Evolutionary conservation across 2,329 filamentous ascomycete species (phyloP), one percentile per base, ranked within the genome.

Genomic region (Trichoderma lentiforme): DNA sequence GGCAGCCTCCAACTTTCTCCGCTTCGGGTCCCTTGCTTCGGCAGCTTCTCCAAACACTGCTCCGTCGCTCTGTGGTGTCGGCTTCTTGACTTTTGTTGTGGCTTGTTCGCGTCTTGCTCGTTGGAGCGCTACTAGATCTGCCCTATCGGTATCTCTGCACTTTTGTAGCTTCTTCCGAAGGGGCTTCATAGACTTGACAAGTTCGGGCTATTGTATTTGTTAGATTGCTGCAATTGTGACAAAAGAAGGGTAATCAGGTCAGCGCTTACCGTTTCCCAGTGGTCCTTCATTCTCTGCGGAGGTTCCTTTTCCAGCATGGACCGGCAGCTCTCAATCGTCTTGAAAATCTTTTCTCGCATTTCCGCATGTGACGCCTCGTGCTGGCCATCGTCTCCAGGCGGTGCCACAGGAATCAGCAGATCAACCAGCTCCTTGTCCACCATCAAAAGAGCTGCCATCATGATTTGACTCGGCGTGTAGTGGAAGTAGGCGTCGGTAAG

Each of bases 401-500:
- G 81, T 72, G 71, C 3, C 70, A 84, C 2, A 82, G 83, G 81
- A 14, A 89, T 77, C 58, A 89, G 74, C 4, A 81, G 80, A 73
- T 88, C 85, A 3, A 86, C 78, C 36, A 96, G 82, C 0, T 86
- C 88, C 53, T 85, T 82, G 79, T 98, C 95, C 0, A 91, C 93
- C 66, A 97, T 87, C 15, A 91, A 86, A 32, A 98, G 83, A 0
- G 95, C 90, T 0, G 93, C 91, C 73, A 98, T 87, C 90, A 95
- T 95, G 79, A 98, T 97, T 81, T 99, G 96, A 28, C 93, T 92
- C 0, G 96, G 96, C 0, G 95, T 95, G 83, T 93, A 98, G 81
- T 97, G 92, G 82, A 98, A 98, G 83, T 98, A 98, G n/a, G 90
- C 94, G 77, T 99, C 96, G 30, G 95, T 97, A 73, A 98, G 87